These are phyloP conservation scores for Stentor coeruleus DNA, from an alignment of 73 alveolate genomes.

Conservation along the genomic window DNA sequence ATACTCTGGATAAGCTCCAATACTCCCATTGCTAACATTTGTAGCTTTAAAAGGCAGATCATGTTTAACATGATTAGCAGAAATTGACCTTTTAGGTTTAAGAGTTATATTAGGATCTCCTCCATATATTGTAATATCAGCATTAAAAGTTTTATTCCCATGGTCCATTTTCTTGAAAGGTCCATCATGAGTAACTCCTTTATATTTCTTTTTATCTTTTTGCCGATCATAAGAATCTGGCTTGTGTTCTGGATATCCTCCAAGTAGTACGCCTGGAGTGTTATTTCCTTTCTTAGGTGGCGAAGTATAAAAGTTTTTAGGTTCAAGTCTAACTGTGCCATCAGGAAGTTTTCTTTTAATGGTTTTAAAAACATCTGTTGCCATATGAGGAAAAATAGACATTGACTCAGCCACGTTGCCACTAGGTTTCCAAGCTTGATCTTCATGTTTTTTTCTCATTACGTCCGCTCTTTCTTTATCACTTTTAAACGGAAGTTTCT, in stretches of 20 bases:
- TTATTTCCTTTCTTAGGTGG: conserved; percentile 17
- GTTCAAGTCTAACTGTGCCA: neutral
- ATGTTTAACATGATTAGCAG: neutral
- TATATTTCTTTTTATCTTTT: neutral
- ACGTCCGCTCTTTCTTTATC: neutral
- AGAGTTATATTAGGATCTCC: neutral
- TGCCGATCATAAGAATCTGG: neutral
- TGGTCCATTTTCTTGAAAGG: neutral
- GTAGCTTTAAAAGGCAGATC: conserved; percentile 5
- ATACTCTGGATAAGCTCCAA: conserved; percentile 1
- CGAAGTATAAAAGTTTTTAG: neutral
- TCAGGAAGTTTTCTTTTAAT: conserved; percentile 21
- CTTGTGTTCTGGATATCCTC: neutral
- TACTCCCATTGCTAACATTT: neutral
- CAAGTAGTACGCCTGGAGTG: conserved; percentile 3
- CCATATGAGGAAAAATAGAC: neutral
- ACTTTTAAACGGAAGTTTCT: neutral
- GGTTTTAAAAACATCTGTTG: neutral
- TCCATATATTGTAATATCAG: neutral
- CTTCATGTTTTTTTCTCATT: neutral
- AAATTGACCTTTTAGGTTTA: neutral
- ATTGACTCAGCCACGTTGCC: neutral
- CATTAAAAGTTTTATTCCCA: conserved; percentile 5
- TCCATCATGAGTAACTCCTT: neutral
- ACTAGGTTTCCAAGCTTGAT: conserved; percentile 4